Evolutionary conservation across 2,329 filamentous ascomycete genomes (phyloP).

Genomic region (Fusarium tricinctum): DNA sequence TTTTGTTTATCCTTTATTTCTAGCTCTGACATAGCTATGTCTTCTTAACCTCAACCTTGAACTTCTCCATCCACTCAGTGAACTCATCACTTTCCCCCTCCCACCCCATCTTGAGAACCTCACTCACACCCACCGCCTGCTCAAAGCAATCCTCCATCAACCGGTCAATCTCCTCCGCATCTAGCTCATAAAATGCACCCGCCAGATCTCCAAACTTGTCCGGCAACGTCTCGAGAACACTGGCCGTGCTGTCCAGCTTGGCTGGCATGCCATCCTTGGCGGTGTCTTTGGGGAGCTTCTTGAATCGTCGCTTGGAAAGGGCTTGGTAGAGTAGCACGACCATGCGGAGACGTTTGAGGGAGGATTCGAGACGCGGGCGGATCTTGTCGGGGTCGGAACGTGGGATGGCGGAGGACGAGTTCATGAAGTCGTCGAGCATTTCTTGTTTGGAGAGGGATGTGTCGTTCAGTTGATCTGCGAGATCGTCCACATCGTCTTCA

Average conservation of each 20-base stretch:
- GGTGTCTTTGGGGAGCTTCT: slow-evolving; percentile 63
- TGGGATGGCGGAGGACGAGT: slow-evolving; percentile 71
- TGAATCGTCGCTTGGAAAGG: slow-evolving; percentile 77
- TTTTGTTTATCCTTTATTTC: background rate
- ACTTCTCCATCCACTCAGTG: slow-evolving; percentile 78
- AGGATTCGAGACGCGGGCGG: slow-evolving; percentile 73
- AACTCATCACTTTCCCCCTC: slow-evolving; percentile 79
- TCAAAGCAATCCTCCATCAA: slow-evolving; percentile 71
- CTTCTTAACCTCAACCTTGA: slow-evolving; percentile 67
- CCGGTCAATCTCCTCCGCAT: slow-evolving; percentile 69
- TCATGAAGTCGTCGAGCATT: slow-evolving; percentile 78
- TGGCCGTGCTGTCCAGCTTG: slow-evolving; percentile 69
- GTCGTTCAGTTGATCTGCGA: slow-evolving; percentile 51
- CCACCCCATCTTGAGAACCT: slow-evolving; percentile 73
- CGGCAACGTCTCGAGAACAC: slow-evolving; percentile 71
- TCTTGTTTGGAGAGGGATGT: slow-evolving; percentile 63
- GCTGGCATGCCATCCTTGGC: slow-evolving; percentile 53
- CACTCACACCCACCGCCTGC: slow-evolving; percentile 69
- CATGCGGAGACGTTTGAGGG: slow-evolving; percentile 75
- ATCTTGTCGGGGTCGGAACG: slow-evolving; percentile 74
- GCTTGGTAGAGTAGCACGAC: slow-evolving; percentile 78
- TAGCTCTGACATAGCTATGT: background rate
- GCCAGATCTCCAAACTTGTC: slow-evolving; percentile 79
- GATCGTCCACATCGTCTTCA: slow-evolving; percentile 63
- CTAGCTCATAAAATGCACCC: slow-evolving; percentile 78